Percentiles rank a stretch among this genome's conserved stretches.
Evolutionary conservation across 2,329 filamentous ascomycete genomes (phyloP).

Genomic region (Plectosphaerella plurivora): DNA sequence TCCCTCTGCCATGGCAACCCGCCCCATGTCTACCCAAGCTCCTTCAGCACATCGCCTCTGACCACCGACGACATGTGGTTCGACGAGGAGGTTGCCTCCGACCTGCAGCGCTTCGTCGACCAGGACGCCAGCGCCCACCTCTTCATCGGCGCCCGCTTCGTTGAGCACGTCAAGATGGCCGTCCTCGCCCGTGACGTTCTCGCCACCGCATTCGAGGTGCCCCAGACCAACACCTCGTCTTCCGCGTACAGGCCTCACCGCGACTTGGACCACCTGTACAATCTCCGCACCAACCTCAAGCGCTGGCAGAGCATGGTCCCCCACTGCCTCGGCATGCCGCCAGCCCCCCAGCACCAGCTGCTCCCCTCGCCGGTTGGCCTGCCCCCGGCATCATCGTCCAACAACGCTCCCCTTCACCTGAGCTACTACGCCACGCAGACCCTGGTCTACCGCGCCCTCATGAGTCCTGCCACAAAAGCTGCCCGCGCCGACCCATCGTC

Average conservation of each 20-base stretch:
- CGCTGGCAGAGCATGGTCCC: conserved; percentile 31
- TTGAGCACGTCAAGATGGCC: conserved; percentile 26
- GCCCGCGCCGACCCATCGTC: conserved; percentile 31
- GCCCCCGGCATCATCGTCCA: conserved; percentile 8
- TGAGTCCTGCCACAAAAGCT: conserved; percentile 37
- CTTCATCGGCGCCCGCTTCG: conserved; percentile 30
- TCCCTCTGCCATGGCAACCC: conserved; percentile 41
- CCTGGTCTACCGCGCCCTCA: conserved; percentile 37
- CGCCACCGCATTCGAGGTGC: conserved; percentile 27
- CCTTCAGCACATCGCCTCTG: conserved; percentile 33
- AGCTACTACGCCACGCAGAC: conserved; percentile 36
- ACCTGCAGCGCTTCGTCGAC: conserved; percentile 28
- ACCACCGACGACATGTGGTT: conserved; percentile 35
- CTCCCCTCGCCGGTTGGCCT: too few species aligned
- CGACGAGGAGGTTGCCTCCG: conserved; percentile 35
- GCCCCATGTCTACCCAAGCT: conserved; percentile 33
- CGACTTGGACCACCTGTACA: conserved; percentile 10
- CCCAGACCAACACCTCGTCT: neutral
- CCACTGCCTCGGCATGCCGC: conserved; percentile 24
- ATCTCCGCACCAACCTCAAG: conserved; percentile 21
- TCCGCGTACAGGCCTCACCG: too few species aligned
- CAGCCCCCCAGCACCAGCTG: neutral
- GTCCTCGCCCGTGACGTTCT: conserved; percentile 24
- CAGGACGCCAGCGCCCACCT: conserved; percentile 24
- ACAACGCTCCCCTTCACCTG: conserved; percentile 32